Evolutionary conservation across 2,329 filamentous ascomycete genomes (phyloP), one percentile per base, ranked within the genome.

Genomic region (Tolypocladium sp.): DNA sequence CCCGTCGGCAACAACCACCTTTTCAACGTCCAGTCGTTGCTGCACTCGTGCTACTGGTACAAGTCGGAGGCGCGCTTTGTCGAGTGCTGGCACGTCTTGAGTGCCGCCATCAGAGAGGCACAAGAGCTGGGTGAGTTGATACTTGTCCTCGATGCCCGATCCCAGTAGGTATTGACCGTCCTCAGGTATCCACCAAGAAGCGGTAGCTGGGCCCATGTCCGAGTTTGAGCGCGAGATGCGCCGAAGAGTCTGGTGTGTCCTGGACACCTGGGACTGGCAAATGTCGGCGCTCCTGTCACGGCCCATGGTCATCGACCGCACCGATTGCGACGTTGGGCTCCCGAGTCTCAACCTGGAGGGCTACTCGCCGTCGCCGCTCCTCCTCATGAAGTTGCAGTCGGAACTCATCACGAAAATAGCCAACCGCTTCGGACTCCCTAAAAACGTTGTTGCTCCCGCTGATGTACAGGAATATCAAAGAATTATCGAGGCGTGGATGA

Each of bases 401-500:
- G 60, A 68, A 30, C 58, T 74, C 25, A 73, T 73, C n/a, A 62
- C 61, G 0, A 62, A 65, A 5, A 55, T 76, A 9, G 68, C 68
- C n/a, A 51, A 55, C 4, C 66, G 67, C 27, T 76, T 75, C 55
- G 67, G 69, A 4, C 63, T 64, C 0, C 64, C 67, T 7, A 71
- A 68, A 55, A 68, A 69, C 49, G 61, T 74, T 12, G 61, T 62
- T 13, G 57, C 59, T 2, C 61, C 68, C 1, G 61, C 68, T 15
- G 67, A 77, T 27, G 65, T 74, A 13, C 62, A 66, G 51, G 67
- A 69, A 56, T 73, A 75, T 53, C 72, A 61, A 27, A 38, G 38
- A 1, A 71, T 71, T 2, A 69, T 79, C 17, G 71, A 79, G 35
- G 66, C 66, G 3, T 82, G 79, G 73, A 73, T 79, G 37, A 61